A percentile compares a stretch with the other conserved stretches of the same genome.
These are phyloP conservation scores for Phenoliferia sp. DNA, from an alignment of 1,284 basidiomycete species.

Conservation along the genomic window DNA sequence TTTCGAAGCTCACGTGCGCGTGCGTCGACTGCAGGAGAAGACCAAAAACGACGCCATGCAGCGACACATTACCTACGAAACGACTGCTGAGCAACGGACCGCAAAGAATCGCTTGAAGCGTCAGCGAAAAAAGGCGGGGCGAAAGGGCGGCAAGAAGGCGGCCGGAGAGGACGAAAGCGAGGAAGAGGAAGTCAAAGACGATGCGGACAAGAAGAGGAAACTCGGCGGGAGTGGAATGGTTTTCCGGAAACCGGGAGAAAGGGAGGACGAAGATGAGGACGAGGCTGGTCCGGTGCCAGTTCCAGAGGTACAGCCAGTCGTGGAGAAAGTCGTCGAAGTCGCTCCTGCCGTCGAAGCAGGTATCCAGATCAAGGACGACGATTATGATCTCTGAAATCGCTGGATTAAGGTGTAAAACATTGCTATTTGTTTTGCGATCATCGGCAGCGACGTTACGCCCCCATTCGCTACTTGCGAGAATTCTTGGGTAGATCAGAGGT, in stretches of 20 bases:
- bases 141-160: constrained; percentile 9
- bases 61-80: constrained; percentile 60
- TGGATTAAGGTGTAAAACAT: not conserved
- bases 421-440: not conserved
- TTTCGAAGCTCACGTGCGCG: not conserved
- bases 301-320: constrained; percentile 3
- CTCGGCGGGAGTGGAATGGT: constrained; percentile 23
- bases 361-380: constrained; percentile 29
- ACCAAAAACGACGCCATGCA: constrained; percentile 61
- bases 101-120: constrained; percentile 86
- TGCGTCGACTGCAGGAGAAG: constrained; percentile 53
- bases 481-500: too few relatives aligned
- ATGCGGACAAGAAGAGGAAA: constrained; percentile 29
- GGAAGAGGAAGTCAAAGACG: constrained; percentile 1
- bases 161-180: not conserved
- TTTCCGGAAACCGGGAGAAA: constrained; percentile 29
- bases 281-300: constrained; percentile 7
- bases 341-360: constrained; percentile 26
- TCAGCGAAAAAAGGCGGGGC: constrained; percentile 73
- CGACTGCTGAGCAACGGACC: constrained; percentile 72
- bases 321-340: constrained; percentile 4
- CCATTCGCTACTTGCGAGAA: too few relatives aligned
- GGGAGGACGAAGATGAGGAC: constrained; percentile 8
- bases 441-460: too few relatives aligned
- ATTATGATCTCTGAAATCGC: constrained; percentile 9